These are phyloP conservation scores for Phytophthora tubulina DNA, from an alignment of 352 stramenopile species.

Conservation along the genomic window DNA sequence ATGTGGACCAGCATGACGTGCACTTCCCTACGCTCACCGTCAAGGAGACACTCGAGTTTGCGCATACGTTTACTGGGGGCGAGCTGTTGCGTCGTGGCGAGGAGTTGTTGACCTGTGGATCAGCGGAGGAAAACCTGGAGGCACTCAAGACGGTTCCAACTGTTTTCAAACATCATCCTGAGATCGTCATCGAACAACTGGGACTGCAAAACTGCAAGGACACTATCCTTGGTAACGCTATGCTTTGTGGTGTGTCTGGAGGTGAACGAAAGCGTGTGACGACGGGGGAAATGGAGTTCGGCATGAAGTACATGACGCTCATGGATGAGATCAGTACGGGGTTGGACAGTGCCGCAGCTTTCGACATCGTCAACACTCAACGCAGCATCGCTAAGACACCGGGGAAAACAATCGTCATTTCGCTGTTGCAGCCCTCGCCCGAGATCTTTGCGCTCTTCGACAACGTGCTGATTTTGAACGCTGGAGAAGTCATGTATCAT, in stretches of 20 bases:
- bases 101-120: slow-evolving; percentile 33
- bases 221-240: slow-evolving; percentile 56
- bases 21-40: no score
- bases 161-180: slow-evolving; percentile 42
- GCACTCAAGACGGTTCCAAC: slow-evolving; percentile 25
- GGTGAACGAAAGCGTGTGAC: slow-evolving; percentile 70
- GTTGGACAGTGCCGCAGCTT: slow-evolving; percentile 57
- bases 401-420: slow-evolving; percentile 68
- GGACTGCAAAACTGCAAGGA: slow-evolving; percentile 58
- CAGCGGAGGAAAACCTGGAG: slow-evolving; percentile 34
- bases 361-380: slow-evolving; percentile 65
- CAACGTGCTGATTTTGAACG: slow-evolving; percentile 92
- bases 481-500: slow-evolving; percentile 89
- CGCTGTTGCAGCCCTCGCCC: slow-evolving; percentile 90
- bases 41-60: slow-evolving; percentile 42
- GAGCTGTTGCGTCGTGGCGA: slow-evolving; percentile 27
- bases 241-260: slow-evolving; percentile 62
- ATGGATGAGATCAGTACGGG: slow-evolving; percentile 86
- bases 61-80: slow-evolving; percentile 73
- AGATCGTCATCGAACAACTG: slow-evolving; percentile 57
- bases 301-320: slow-evolving; percentile 67
- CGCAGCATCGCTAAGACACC: slow-evolving; percentile 56
- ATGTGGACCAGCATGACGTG: no score
- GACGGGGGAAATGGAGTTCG: slow-evolving; percentile 45
- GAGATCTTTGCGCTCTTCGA: slow-evolving; percentile 96